Evolutionary conservation across 306 rosid genomes (phyloP), one percentile per base, ranked within the genome.

Genomic region (Cyamopsis tetragonoloba): DNA sequence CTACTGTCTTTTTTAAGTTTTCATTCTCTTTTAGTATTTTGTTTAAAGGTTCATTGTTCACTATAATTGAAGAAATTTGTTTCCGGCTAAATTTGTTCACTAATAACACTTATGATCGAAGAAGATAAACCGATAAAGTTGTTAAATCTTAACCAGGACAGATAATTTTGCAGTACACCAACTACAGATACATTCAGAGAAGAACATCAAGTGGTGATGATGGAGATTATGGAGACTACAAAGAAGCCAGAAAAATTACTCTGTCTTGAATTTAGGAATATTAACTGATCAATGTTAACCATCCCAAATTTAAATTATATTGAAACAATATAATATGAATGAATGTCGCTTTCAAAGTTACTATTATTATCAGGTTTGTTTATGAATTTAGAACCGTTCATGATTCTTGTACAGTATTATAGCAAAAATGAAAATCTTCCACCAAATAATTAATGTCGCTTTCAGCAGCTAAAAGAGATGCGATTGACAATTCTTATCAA

Each of bases 131-230:
- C n/a, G n/a, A n/a, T 15, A 4, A 32, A 48, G 34, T 44, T 66
- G 68, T 7, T 66, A 50, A 22, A 35, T 79, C 92, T 89, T 86
- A 77, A 86, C 82, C 3, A 31, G 11, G 42, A 71, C 64, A 89
- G 96, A 89, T 89, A 71, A 87, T 87, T 59, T 19, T 87, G 81
- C 96, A 89, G 86, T 89, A 89, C 77, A 30, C 73, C 20, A 79
- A 87, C 49, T 89, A 84, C 26, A 85, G 70, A 71, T 59, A 72
- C 72, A 7, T 42, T 2, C 60, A 71, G 34, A 64, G 13, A 66
- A 65, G 53, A 22, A 35, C 50, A 27, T 4, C 32, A 10, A 60
- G 30, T 11, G 55, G 18, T 12, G 79, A 70, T 19, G 42, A 39
- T 38, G 30, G 26, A 19, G 12, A 64, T 42, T 62, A 6, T 68